A percentile compares a stretch with the other conserved stretches of the same genome.
Conservation (phyloP, 2,329 filamentous ascomycete genomes). For the Botrytis pseudocinerea region DNA sequence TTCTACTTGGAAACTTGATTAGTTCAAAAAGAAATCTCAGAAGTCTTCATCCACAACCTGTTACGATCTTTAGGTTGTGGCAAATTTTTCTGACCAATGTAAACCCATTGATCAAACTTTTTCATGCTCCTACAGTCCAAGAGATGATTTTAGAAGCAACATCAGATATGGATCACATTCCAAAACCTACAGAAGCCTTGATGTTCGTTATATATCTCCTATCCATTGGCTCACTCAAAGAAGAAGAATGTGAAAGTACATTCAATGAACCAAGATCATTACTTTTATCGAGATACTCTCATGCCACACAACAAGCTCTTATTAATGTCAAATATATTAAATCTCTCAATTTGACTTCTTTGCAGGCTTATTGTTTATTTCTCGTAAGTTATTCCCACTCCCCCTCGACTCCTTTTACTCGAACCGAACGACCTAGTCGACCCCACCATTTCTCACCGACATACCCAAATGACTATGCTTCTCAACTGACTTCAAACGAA, state of each 20-base stretch:
- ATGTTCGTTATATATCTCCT: conserved; percentile 68
- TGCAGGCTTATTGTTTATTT: conserved; percentile 70
- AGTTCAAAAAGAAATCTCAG: conserved; percentile 45
- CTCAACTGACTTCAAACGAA: background rate
- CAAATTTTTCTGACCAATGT: conserved; percentile 70
- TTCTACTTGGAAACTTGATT: conserved; percentile 53
- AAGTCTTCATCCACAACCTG: conserved; percentile 55
- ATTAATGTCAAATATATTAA: conserved; percentile 67
- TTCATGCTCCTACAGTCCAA: conserved; percentile 66
- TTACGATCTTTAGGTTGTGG: conserved; percentile 66
- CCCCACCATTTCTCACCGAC: conserved; percentile 27
- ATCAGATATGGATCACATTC: conserved; percentile 48
- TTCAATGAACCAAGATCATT: conserved; percentile 55
- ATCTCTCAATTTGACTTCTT: conserved; percentile 61
- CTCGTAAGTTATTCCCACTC: conserved; percentile 50
- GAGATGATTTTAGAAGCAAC: conserved; percentile 61
- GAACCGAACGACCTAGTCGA: background rate
- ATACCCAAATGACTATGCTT: background rate
- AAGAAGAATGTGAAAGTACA: conserved; percentile 53
- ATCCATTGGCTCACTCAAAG: conserved; percentile 59
- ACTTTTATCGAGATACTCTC: conserved; percentile 56
- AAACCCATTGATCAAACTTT: conserved; percentile 68
- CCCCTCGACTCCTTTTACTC: background rate
- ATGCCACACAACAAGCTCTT: conserved; percentile 64
- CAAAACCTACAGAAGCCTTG: conserved; percentile 61